phyloP scores from a whole-genome alignment of 495 filamentous ascomycete species.

The Tuber indicum region DNA sequence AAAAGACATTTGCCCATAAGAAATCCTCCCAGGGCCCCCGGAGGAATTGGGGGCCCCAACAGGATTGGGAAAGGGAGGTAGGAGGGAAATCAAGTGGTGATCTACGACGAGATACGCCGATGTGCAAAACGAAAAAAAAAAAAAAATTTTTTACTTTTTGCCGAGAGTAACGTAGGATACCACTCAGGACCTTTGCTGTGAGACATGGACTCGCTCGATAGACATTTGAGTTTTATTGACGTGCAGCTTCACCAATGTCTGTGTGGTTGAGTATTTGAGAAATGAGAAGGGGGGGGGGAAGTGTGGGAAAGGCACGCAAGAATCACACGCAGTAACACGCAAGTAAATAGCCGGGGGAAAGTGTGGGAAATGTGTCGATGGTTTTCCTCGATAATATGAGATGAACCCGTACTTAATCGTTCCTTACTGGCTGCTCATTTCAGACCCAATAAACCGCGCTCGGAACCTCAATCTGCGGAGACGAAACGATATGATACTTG shows the following conservation, averaged over 20 bases:
- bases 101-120: slow-evolving; percentile 30
- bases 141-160: slow-evolving; percentile 14
- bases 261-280: slow-evolving; percentile 27
- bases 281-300: slow-evolving; percentile 23
- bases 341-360: slow-evolving; percentile 33
- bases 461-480: slow-evolving; percentile 33
- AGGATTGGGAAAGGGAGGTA: slow-evolving; percentile 6
- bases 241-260: slow-evolving; percentile 23
- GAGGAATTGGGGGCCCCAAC: slow-evolving; percentile 7
- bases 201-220: slow-evolving; percentile 30
- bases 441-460: slow-evolving; percentile 17
- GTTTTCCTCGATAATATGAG: slow-evolving; percentile 31
- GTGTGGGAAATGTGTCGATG: slow-evolving; percentile 30
- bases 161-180: slow-evolving; percentile 6
- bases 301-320: slow-evolving; percentile 33
- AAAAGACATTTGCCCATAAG: background rate
- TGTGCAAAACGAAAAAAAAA: slow-evolving; percentile 32
- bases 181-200: slow-evolving; percentile 20
- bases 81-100: slow-evolving; percentile 16
- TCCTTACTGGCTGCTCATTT: slow-evolving; percentile 23
- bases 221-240: slow-evolving; percentile 36
- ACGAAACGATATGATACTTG: slow-evolving; percentile 13
- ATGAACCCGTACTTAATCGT: slow-evolving; percentile 27
- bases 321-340: slow-evolving; percentile 15
- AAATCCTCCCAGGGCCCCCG: background rate